Conservation (phyloP, 208 protist genomes). For the Novymonas esmeraldas region DNA sequence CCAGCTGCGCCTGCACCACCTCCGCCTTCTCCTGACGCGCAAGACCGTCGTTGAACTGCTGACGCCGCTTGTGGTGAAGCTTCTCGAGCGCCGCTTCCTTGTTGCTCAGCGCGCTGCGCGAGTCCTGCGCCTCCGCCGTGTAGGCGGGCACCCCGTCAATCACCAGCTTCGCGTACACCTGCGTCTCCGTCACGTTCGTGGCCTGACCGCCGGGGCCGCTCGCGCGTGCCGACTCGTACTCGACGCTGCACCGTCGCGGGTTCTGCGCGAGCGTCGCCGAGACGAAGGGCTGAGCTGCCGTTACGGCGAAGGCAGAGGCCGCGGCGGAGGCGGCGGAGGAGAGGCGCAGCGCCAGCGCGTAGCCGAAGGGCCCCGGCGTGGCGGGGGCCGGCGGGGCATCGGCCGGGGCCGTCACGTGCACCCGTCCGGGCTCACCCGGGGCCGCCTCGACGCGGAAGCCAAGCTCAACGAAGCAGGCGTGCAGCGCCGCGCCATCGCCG, state of each 20-base stretch:
- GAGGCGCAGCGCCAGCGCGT: conserved; percentile 48
- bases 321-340: background rate
- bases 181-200: conserved; percentile 87
- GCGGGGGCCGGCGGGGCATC: conserved; percentile 15
- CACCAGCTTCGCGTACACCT: conserved; percentile 78
- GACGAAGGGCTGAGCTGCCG: conserved; percentile 49
- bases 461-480: conserved; percentile 17
- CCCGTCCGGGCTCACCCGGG: conserved; percentile 8
- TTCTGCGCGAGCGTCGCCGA: conserved; percentile 65
- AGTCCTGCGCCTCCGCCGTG: conserved; percentile 85
- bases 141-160: conserved; percentile 77
- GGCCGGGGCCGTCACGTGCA: conserved; percentile 37
- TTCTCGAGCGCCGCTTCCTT: conserved; percentile 74
- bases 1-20: conserved; percentile 43
- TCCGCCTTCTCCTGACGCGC: conserved; percentile 52
- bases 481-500: conserved; percentile 31
- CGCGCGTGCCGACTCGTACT: conserved; percentile 79
- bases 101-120: conserved; percentile 83
- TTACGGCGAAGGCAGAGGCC: conserved; percentile 37
- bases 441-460: conserved; percentile 42
- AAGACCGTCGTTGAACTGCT: conserved; percentile 79
- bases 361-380: conserved; percentile 56
- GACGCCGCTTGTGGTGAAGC: conserved; percentile 48
- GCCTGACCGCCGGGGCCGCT: conserved; percentile 90
- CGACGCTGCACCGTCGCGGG: conserved; percentile 38